Base-by-base conservation (phyloP, 164 flowering plant species). In the Tetracentron sinense region DNA sequence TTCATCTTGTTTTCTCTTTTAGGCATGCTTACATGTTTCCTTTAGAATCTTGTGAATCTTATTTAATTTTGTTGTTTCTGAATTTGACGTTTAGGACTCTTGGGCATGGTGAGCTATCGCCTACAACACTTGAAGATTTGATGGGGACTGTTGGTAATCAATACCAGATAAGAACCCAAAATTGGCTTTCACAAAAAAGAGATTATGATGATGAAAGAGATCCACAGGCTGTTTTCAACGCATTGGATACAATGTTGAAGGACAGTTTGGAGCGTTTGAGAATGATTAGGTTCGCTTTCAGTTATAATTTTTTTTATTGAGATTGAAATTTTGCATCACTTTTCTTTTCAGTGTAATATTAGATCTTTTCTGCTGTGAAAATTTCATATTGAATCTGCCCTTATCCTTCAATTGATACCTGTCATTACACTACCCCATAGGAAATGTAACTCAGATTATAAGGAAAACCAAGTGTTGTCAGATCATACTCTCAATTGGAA, bases 191-290 rank as follows among this genome's bases (percentile, higher is more conserved):
- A 21, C 56, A 66, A n/a, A 60, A 75, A 17, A 69, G 61, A 31
- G 48, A 65, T 38, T 58, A 56, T 47, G 63, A 77, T 44, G 55
- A 64, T 54, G 65, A 74, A 22, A 66, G 67, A 58, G 74, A 71
- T 47, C 65, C 80, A 6, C 72, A 63, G 22, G 79, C 72, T 6
- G 86, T 77, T 69, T 85, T 82, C 66, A 84, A 74, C 67, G 83
- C 72, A 15, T 72, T 88, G 79, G 90, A 85, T 72, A 61, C 73
- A 31, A 69, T 81, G 77, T 57, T 88, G 38, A 82, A 75, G 69
- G 79, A 53, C 26, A 85, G 74, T 64, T 74, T 88, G 76, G 89
- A 88, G 50, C 89, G 85, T 27, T 63, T 88, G 72, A 82, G 72
- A 59, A 67, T 19, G 2, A 76, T 81, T 77, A 88, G 89, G 95